A percentile compares a stretch with the other conserved stretches of the same genome.
Conservation (phyloP, 202 grass and related monocot species). For the Zizania palustris region DNA sequence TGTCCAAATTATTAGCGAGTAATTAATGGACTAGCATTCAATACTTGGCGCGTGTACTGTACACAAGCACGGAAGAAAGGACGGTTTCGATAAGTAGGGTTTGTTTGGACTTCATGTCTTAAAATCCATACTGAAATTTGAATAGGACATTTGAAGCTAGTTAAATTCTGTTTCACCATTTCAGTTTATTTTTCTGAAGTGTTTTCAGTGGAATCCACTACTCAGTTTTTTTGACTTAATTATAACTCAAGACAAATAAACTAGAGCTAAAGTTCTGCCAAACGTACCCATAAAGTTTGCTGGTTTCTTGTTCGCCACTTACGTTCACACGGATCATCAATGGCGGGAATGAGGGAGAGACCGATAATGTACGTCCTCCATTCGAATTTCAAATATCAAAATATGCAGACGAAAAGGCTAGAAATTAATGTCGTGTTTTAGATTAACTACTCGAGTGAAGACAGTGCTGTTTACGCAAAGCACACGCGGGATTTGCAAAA, state of each 20-base stretch:
- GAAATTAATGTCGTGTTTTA: slow-evolving; percentile 23
- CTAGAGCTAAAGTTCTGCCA: too few relatives aligned
- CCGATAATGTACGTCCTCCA: neutral
- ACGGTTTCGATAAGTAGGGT: neutral
- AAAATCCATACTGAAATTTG: too few relatives aligned
- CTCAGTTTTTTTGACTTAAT: too few relatives aligned
- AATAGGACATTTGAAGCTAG: too few relatives aligned
- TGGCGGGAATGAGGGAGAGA: too few relatives aligned
- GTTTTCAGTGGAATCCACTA: too few relatives aligned
- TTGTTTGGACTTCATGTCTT: too few relatives aligned
- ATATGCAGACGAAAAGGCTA: neutral
- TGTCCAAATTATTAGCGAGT: neutral
- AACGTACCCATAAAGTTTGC: too few relatives aligned
- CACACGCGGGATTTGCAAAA: neutral
- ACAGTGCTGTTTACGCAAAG: slow-evolving; percentile 1
- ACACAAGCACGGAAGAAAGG: neutral
- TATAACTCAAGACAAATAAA: too few relatives aligned
- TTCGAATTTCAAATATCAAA: neutral
- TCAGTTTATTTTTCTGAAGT: too few relatives aligned
- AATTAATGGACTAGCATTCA: neutral
- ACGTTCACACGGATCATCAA: neutral
- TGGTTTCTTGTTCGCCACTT: neutral
- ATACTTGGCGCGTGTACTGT: neutral
- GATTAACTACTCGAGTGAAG: neutral
- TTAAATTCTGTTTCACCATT: too few relatives aligned